Base-by-base conservation (phyloP, 176 grass and related monocot genomes). In the Thinopyrum elongatum region DNA sequence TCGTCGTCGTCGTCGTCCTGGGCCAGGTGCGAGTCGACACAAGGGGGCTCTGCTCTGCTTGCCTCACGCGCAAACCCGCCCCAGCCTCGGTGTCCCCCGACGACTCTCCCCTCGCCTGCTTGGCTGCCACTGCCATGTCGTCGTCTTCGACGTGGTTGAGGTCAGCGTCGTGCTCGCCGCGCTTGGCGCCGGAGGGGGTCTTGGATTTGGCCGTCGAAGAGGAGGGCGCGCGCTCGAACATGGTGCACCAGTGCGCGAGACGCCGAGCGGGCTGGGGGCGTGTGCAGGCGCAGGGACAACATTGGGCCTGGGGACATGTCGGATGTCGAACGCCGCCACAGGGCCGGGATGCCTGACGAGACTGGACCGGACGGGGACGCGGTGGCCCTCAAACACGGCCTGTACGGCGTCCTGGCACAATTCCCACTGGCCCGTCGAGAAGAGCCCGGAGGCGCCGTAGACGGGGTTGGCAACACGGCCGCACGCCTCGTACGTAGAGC, bases 391-490 rank as follows among this genome's bases (percentile, higher is more conserved):
- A 76, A 94, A 89, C 21, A 94, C 92, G 61, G 92, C 89, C 76
- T 91, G 89, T 30, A 94, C 89, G 6, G 86, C 92, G 55, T 76
- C 84, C 86, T 94, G 89, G 83, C 89, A 91, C 15, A 79, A 51
- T 31, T 76, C 80, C 92, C 92, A 94, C 31, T 70, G 82, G 19
- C 89, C 89, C 16, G 86, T 89, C 80, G 83, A 94, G 62, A 94
- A 83, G 6, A 94, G 80, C 0, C 92, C 92, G 8, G 91, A 83
- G 62, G 92, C 86, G 61, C 92, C 86, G 76, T 91, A 91, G 51
- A 87, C 80, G 16, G 92, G 89, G 89, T 89, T 94, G 31, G 78
- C 92, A 53, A 91, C 89, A 15, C 89, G 79, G 3, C 92, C 92
- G 76, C 89, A 89, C 0, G 92, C 89, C 82, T 94, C 82, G 82